phyloP scores from a whole-genome alignment of 306 rosid species.

The Pachyrhizus erosus region DNA sequence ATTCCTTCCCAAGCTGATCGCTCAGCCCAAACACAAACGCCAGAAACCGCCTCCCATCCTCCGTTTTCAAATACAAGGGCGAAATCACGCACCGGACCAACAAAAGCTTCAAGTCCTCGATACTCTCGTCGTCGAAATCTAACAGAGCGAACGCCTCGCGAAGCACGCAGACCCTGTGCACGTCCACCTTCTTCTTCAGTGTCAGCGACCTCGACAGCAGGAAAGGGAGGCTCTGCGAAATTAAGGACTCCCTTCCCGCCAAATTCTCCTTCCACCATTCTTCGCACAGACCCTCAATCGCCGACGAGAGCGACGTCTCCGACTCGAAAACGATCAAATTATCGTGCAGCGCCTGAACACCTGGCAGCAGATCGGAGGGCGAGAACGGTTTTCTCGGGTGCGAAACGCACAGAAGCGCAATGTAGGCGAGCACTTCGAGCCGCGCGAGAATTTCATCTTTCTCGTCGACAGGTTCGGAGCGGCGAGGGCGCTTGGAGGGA shows the following conservation, averaged over 20 bases:
- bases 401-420: slow-evolving; percentile 60
- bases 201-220: slow-evolving; percentile 73
- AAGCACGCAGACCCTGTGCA: slow-evolving; percentile 72
- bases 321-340: slow-evolving; percentile 69
- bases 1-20: slow-evolving; percentile 70
- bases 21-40: slow-evolving; percentile 72
- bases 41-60: slow-evolving; percentile 83
- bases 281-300: slow-evolving; percentile 65
- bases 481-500: slow-evolving; percentile 69
- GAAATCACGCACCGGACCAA: slow-evolving; percentile 70
- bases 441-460: slow-evolving; percentile 45
- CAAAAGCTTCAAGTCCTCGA: slow-evolving; percentile 77
- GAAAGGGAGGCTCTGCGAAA: slow-evolving; percentile 81
- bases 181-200: slow-evolving; percentile 76
- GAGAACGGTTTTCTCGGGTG: slow-evolving; percentile 68
- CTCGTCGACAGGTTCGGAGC: slow-evolving; percentile 48
- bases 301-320: slow-evolving; percentile 58
- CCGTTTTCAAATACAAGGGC: slow-evolving; percentile 77
- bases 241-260: slow-evolving; percentile 65
- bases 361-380: slow-evolving; percentile 58
- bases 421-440: slow-evolving; percentile 60
- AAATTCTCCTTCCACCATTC: slow-evolving; percentile 92
- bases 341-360: slow-evolving; percentile 70
- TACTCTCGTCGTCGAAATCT: slow-evolving; percentile 87
- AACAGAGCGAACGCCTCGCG: slow-evolving; percentile 78